Evolutionary conservation across 2,329 filamentous ascomycete genomes (phyloP), one percentile per base, ranked within the genome.

Genomic region (Diplocarpon rosae): DNA sequence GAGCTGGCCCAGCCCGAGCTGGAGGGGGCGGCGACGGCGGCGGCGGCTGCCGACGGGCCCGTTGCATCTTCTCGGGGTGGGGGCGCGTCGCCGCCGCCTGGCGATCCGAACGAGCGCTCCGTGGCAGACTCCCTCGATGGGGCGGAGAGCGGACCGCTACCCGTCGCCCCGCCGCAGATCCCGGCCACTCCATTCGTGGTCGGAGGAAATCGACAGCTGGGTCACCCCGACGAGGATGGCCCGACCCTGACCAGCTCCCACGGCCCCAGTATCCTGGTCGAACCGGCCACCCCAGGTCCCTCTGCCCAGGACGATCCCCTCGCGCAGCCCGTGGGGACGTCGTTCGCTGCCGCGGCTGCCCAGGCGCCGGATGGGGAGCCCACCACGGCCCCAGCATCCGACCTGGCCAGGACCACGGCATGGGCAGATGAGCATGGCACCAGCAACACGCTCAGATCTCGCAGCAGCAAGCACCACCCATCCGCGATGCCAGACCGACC

Each of bases 401-500:
- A 5, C 30, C 3, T 14, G 33, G 58, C 45, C 39, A 52, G 53
- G 30, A 55, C 49, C 32, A 55, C 51, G 20, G 56, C 52, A 6
- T 37, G 57, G 14, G 52, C 53, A 33, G 41, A 48, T 17, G 44
- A 48, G 32, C 39, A 43, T 24, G 20, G 20, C 35, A 39, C 47
- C 28, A 42, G 14, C 30, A 48, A 47, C 20, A 52, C 49, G 42
- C 34, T 54, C 41, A 55, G 33, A 48, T 49, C 52, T 38, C 53
- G 46, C 45, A n/a, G n/a, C n/a, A n/a, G n/a, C n/a, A 59, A 56
- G 37, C 50, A 45, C 20, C 39, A 46, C 14, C 15, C 41, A 31
- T 46, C 50, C 28, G 41, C 48, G 15, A 15, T 30, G 27, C 39
- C 51, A 2, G 58, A 59, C 8, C 46, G 57, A 47, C 51, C 57